Base-by-base conservation (phyloP, 2,329 filamentous ascomycete genomes). In the Aspergillus aculeatinus region DNA sequence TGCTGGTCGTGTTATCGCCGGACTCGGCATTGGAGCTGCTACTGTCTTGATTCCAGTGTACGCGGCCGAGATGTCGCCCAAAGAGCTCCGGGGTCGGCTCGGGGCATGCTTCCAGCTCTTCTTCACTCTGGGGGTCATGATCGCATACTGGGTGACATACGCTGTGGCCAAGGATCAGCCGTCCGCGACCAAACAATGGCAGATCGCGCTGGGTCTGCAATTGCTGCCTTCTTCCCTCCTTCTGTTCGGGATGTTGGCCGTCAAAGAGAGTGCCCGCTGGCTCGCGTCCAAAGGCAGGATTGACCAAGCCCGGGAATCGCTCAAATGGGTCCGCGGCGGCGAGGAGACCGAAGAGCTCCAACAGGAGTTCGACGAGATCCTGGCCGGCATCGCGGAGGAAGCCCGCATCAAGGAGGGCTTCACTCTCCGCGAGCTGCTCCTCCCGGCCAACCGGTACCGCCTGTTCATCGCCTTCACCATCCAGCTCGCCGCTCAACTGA, bases 271-370 rank as follows among this genome's bases (percentile, higher is more conserved):
- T 57, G 72, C 74, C 1, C 70, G 79, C 51, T 81, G 81, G 81
- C 67, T 82, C 16, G 79, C 80, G 5, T 78, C 79, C 63, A 78
- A 76, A 39, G 80, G 79, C 1, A 72, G 75, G 14, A 71, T 70
- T 3, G 79, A 83, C 1, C 75, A 83, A 63, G 82, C 81, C 2
- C 70, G 79, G 58, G 70, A 79, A 55, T 80, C 78, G 3, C 68
- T 84, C n/a, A 74, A 79, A 21, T 83, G 82, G 82, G 77, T 84
- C 12, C 78, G 82, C 3, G 82, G 81, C 4, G 81, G 79, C n/a
- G 72, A 75, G 6, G 73, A 76, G 35, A 72, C 68, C 1, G 64
- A 72, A 9, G 74, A 74, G 42, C 60, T 76, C 21, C 68, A 69
- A 29, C 57, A 60, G 21, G 74, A 77, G 58, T 77, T 76, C 33